Evolutionary conservation across 768 basidiomycete genomes (phyloP).

Genomic region (Peribolospora kevripleyi): DNA sequence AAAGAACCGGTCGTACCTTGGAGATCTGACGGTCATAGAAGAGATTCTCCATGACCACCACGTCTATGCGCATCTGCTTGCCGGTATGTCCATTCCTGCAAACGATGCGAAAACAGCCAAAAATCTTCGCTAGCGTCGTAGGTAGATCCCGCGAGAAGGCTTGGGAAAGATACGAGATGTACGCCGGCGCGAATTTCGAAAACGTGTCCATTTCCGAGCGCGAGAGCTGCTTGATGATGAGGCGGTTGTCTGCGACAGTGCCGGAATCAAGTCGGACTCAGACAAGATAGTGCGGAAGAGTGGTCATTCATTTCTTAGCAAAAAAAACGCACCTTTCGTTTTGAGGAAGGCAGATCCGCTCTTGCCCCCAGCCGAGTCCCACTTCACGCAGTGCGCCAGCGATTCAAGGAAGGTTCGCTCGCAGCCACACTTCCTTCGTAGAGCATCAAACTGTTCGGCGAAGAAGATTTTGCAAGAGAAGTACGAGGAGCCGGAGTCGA

Average conservation of each 20-base stretch:
- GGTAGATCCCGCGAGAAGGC: slow-evolving; percentile 59
- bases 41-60: slow-evolving; percentile 92
- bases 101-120: slow-evolving; percentile 84
- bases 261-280: slow-evolving; percentile 1
- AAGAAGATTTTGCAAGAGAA: slow-evolving; percentile 88
- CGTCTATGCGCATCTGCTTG: slow-evolving; percentile 73
- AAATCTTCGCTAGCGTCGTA: slow-evolving; percentile 82
- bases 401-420: slow-evolving; percentile 86
- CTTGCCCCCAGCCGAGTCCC: slow-evolving; percentile 86
- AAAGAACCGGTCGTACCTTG: slow-evolving; percentile 28
- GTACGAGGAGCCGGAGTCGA: slow-evolving; percentile 66
- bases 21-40: slow-evolving; percentile 81
- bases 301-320: not conserved
- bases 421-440: slow-evolving; percentile 77
- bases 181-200: slow-evolving; percentile 88
- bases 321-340: slow-evolving; percentile 43
- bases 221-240: slow-evolving; percentile 92
- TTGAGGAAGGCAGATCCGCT: slow-evolving; percentile 93
- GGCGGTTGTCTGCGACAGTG: slow-evolving; percentile 54
- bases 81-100: slow-evolving; percentile 54
- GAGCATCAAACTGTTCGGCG: slow-evolving; percentile 86
- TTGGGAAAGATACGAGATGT: slow-evolving; percentile 96
- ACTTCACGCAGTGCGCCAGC: slow-evolving; percentile 77
- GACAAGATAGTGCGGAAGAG: not conserved
- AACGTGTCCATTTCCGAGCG: slow-evolving; percentile 74